Evolutionary conservation across 768 basidiomycete species (phyloP).

Genomic region (Trametes coccinea): DNA sequence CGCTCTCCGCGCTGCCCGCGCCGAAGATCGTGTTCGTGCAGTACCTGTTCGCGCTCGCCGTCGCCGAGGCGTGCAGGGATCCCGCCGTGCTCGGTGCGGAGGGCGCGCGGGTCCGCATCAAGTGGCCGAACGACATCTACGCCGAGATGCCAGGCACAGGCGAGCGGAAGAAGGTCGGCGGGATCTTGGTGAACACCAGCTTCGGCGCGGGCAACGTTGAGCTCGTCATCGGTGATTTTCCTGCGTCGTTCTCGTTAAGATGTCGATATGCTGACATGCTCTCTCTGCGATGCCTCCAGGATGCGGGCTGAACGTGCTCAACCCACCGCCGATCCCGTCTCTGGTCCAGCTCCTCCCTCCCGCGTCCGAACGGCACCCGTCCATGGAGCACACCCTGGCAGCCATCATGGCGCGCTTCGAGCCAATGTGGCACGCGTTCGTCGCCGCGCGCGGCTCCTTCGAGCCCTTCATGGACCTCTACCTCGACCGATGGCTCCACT

Average conservation of each 20-base stretch:
- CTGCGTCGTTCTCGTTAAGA: constrained; percentile 26
- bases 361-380: constrained; percentile 39
- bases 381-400: constrained; percentile 75
- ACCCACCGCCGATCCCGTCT: constrained; percentile 79
- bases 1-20: constrained; percentile 51
- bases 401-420: constrained; percentile 77
- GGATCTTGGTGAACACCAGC: constrained; percentile 87
- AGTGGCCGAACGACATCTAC: constrained; percentile 98
- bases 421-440: constrained; percentile 72
- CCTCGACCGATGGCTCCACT: constrained; percentile 84
- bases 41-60: constrained; percentile 87
- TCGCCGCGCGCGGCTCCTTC: constrained; percentile 68
- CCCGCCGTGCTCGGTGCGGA: constrained; percentile 48
- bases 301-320: constrained; percentile 86
- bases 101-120: constrained; percentile 68
- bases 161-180: constrained; percentile 77
- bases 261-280: too few species aligned
- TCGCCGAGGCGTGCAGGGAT: constrained; percentile 81
- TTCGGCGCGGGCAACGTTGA: constrained; percentile 73
- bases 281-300: constrained; percentile 45
- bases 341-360: constrained; percentile 64
- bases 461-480: constrained; percentile 81
- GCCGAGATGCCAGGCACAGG: constrained; percentile 57
- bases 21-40: constrained; percentile 87
- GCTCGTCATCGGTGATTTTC: constrained; percentile 68